A percentile compares a stretch with the other conserved stretches of the same genome.
Conservation (phyloP, 495 filamentous ascomycete genomes). For the Rhypophila decipiens region DNA sequence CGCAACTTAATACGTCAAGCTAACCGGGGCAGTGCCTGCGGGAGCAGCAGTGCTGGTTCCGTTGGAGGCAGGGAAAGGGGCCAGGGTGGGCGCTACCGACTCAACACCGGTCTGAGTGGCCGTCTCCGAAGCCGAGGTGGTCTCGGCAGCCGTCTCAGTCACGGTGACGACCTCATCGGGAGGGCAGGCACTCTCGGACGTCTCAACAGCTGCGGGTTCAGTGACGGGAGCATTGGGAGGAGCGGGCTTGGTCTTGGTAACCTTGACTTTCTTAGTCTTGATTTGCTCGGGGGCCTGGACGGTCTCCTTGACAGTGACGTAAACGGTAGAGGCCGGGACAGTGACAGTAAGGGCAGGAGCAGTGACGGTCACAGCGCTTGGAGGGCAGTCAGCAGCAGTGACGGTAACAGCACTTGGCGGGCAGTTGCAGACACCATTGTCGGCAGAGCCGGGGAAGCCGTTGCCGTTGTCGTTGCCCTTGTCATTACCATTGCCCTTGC, state of each 20-base stretch:
- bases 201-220: slow-evolving; percentile 4
- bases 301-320: slow-evolving; percentile 30
- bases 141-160: slow-evolving; percentile 2
- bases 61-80: slow-evolving; percentile 27
- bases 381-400: slow-evolving; percentile 26
- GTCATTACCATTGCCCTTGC: too few species aligned
- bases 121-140: not conserved
- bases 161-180: slow-evolving; percentile 26
- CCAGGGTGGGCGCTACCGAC: slow-evolving; percentile 19
- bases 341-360: slow-evolving; percentile 28
- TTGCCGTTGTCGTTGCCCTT: too few species aligned
- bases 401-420: slow-evolving; percentile 28
- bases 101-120: not conserved
- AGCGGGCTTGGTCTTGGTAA: slow-evolving; percentile 8
- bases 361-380: slow-evolving; percentile 32
- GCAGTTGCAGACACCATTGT: too few species aligned
- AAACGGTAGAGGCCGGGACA: slow-evolving; percentile 30
- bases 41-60: slow-evolving; percentile 10
- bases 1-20: not conserved
- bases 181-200: slow-evolving; percentile 20
- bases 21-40: slow-evolving; percentile 1
- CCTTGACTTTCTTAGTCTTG: slow-evolving; percentile 5
- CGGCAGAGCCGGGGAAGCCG: too few species aligned
- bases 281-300: slow-evolving; percentile 2
- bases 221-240: slow-evolving; percentile 7